Base-by-base conservation (phyloP, 208 protist species). In the Sergeia podlipaevii region DNA sequence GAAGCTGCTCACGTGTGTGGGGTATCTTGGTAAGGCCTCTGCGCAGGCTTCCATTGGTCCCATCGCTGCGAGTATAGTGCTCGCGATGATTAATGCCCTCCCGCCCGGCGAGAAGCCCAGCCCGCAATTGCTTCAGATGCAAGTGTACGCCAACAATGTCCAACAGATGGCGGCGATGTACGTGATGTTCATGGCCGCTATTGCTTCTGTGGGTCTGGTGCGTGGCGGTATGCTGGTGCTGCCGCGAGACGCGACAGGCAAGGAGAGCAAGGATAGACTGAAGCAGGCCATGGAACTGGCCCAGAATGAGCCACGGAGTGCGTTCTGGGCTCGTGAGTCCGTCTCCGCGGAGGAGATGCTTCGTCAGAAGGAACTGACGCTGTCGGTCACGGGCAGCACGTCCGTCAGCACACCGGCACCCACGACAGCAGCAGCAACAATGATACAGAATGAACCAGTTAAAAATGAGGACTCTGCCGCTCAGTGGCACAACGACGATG, bases 21-120 rank as follows among this genome's bases (percentile, higher is more conserved):
- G 80, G 21, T 92, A 85, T 51, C 44, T 77, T 15, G 77, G 77
- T 34, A 87, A 89, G 56, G 85, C 80, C 5, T 82, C 85, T 17
- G 80, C 80, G 27, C 85, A 92, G 72, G 80, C 77, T 20, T 84
- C 85, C 8, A 50, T 92, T 2, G 80, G 85, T 11, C 69, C 85
- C 23, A 63, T 92, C 37, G 80, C 80, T 4, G 70, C 74, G 13
- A 75, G 70, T 60, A 47, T 89, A 0, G 75, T 87, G 2, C 59
- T 66, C 1, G 36, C 38, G 39, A 64, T 74, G 53, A 63, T 88
- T 11, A 70, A 63, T 17, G 34, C 46, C 6, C 68, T 84, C 2
- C 61, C 70, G 10, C n/a, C 24, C 1, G 69, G 48, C 3, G 15
- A 70, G 55, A 23, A 42, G 24, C 23, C 38, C 23, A 53, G 47